Evolutionary conservation across 768 basidiomycete species (phyloP).

Genomic region (Pleurotus tuber-regium): DNA sequence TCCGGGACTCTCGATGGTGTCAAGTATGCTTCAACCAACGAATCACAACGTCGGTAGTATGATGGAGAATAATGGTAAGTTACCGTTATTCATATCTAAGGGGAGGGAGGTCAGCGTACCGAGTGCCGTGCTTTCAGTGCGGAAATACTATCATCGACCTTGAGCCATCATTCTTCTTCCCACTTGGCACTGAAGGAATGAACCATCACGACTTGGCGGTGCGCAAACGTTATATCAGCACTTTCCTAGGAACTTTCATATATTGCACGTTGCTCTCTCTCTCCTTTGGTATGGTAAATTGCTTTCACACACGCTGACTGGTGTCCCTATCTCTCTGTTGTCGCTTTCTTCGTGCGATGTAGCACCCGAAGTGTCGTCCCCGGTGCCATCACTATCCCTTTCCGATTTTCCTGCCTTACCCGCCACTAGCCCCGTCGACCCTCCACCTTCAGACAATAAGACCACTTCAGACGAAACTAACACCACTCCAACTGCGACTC

Average conservation of each 20-base stretch:
- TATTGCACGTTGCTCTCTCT: constrained; percentile 20
- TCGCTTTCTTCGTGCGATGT: constrained; percentile 27
- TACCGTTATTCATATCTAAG: constrained; percentile 49
- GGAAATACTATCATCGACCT: constrained; percentile 73
- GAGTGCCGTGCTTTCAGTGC: constrained; percentile 89
- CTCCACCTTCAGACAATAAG: constrained; percentile 24
- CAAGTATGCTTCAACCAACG: constrained; percentile 8
- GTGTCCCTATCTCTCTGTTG: constrained; percentile 35
- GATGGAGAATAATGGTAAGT: constrained; percentile 59
- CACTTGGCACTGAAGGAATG: constrained; percentile 36
- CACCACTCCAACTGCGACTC: constrained; percentile 33
- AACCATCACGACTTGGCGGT: constrained; percentile 28
- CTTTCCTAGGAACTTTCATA: constrained; percentile 19
- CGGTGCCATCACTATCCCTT: constrained; percentile 60
- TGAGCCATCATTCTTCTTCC: constrained; percentile 40
- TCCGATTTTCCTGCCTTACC: constrained; percentile 77
- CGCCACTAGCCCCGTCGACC: constrained; percentile 23
- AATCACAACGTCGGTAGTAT: not conserved
- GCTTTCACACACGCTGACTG: constrained; percentile 53
- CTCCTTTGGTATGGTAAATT: constrained; percentile 41
- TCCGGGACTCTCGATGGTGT: constrained; percentile 52
- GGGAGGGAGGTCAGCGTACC: constrained; percentile 86
- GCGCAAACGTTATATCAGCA: constrained; percentile 15
- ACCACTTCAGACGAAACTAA: constrained; percentile 29
- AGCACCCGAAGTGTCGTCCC: constrained; percentile 38